These are phyloP conservation scores for Auricularia sp. DNA, from an alignment of 768 basidiomycete genomes.

Conservation along the genomic window DNA sequence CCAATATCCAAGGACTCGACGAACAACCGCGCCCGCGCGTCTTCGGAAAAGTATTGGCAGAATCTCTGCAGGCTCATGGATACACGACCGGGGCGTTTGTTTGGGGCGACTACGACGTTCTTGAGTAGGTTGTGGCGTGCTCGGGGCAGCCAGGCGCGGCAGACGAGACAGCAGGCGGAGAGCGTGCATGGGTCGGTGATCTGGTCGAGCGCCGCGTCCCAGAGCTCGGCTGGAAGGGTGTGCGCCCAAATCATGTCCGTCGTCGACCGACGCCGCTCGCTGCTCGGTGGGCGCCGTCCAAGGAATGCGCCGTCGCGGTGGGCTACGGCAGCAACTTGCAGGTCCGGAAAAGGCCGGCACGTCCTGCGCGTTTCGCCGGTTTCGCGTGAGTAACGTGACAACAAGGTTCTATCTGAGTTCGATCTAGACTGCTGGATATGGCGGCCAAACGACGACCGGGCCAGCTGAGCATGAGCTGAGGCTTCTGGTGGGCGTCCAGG, in stretches of 20 bases:
- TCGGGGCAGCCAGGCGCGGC: not conserved
- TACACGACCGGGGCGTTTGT: not conserved
- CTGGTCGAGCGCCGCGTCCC: not conserved
- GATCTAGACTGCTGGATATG: no score
- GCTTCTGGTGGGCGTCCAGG: not conserved
- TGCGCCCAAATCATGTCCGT: no score
- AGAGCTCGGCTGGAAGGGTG: not conserved
- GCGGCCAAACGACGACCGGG: no score
- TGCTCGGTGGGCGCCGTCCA: no score
- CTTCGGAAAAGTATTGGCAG: not conserved
- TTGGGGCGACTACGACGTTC: not conserved
- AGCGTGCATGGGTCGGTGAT: not conserved
- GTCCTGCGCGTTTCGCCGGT: not conserved
- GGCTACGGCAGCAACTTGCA: not conserved
- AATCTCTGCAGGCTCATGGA: not conserved
- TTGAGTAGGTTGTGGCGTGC: not conserved
- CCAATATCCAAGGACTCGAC: not conserved
- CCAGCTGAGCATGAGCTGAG: not conserved
- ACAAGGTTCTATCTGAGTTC: no score
- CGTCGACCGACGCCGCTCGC: no score
- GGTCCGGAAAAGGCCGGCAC: not conserved
- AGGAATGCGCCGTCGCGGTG: no score
- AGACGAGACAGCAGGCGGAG: not conserved
- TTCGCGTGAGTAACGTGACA: not conserved
- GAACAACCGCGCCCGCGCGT: not conserved